Evolutionary conservation across 176 grass and related monocot species (phyloP), one percentile per base, ranked within the genome.

Genomic region (Metroxylon sagu): DNA sequence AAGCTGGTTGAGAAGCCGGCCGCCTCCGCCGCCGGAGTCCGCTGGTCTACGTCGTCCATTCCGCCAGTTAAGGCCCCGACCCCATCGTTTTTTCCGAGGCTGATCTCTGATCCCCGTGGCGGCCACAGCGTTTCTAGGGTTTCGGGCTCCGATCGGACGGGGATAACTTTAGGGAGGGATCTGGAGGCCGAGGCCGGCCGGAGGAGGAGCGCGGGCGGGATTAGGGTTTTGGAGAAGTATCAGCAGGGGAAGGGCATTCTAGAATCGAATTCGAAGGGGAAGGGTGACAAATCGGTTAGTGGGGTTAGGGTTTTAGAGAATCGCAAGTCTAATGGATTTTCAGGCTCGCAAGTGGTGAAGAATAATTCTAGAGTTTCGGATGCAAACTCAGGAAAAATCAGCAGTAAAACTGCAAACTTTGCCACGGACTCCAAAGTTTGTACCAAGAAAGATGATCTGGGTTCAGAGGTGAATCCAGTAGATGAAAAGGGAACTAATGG

Each of bases 21-120:
- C 0, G 61, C 68, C 5, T 49, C 29, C 21, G 17, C 49, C 6
- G 23, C 15, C 10, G 69, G 52, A 18, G 87, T 92, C 10, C 75
- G 92, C 52, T 77, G 78, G 81, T 91, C 87, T 27, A 97, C 93
- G 14, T 97, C 81, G 29, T 92, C 87, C 8, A 64, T 97, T 26
- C 93, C 84, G 28, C 68, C 81, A 78, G 77, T 87, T 67, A 87
- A 69, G 77, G 59, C 83, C 35, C 68, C 72, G 30, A 80, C 50
- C 74, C 77, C 84, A 0, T 79, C 89, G 2, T 81, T 80, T 19
- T 61, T 80, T 12, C 78, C 85, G 14, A 73, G 66, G 52, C 65
- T 77, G n/a, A 75, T 65, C 17, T 48, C 75, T 26, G 79, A 59
- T 19, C 69, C 83, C 26, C 59, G 56, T 26, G 57, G 77, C 43